Conservation (phyloP, 108 stramenopile genomes). For the Cyclotella choctawhatcheeana region DNA sequence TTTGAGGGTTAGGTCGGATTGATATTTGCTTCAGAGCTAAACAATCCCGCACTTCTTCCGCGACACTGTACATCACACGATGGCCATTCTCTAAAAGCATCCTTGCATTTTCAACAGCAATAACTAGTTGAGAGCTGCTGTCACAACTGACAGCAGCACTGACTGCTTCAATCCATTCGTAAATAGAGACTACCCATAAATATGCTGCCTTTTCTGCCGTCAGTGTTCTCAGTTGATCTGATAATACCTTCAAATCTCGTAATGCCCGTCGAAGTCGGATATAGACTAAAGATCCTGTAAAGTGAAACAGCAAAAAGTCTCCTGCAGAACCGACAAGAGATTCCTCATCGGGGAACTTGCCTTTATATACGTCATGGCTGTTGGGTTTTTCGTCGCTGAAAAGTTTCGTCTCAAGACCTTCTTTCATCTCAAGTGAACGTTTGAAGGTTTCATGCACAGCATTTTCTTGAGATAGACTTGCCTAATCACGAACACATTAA, state of each 20-base stretch:
- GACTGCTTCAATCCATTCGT: conserved; percentile 69
- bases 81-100: conserved; percentile 54
- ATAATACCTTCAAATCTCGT: conserved; percentile 39
- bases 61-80: conserved; percentile 55
- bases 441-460: conserved; percentile 47
- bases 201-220: conserved; percentile 75
- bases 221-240: conserved; percentile 57
- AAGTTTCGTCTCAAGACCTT: conserved; percentile 51
- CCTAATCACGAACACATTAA: no score
- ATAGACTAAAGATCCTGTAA: conserved; percentile 73
- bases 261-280: conserved; percentile 45
- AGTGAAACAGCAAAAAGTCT: conserved; percentile 67
- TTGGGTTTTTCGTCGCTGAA: conserved; percentile 53
- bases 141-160: conserved; percentile 31
- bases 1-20: conserved; percentile 59
- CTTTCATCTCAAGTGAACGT: conserved; percentile 55
- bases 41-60: conserved; percentile 65
- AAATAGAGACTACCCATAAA: conserved; percentile 72
- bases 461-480: conserved; percentile 62
- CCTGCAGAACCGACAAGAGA: conserved; percentile 69
- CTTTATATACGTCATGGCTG: conserved; percentile 59
- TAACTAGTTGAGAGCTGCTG: conserved; percentile 17
- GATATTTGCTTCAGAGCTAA: conserved; percentile 51
- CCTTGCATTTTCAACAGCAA: conserved; percentile 36
- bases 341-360: conserved; percentile 58